Evolutionary conservation across 208 protist species (phyloP), one percentile per base, ranked within the genome.

Genomic region (Strigomonas culicis): DNA sequence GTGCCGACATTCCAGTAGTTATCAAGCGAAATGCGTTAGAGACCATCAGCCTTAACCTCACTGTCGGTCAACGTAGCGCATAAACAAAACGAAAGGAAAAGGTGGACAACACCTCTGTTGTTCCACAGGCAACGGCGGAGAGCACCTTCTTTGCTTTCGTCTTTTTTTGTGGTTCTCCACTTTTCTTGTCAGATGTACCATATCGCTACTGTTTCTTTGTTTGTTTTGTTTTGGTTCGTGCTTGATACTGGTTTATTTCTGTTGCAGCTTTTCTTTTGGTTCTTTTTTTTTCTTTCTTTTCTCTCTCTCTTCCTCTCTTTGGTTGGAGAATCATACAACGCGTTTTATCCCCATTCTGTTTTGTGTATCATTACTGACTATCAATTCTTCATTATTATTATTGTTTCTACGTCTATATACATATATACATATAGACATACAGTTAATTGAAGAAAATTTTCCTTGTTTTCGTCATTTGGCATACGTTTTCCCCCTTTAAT

Each of bases 1-100:
- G 68, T 8, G 73, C 61, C 19, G 66, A 70, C 43, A 64, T 94
- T 28, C 84, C 82, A 17, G 75, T 94, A 0, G 77, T 81, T 7
- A 60, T 94, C 13, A 59, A 70, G 31, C 77, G 88, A 4, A 61
- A 79, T 27, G 76, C n/a, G 39, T 34, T 69, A 0, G 44, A 74
- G 24, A 24, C 34, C 19, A 57, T 53, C 27, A 65, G 1, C 31
- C 72, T 79, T 51, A 36, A 63, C n/a, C 72, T 84, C 2, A 74
- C 64, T 21, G 30, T 66, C 22, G 49, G 49, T 10, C n/a, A 55
- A 21, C 49, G 49, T 10, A 30, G 10, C n/a, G 27, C 13, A 24
- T 55, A 21, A 55, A 47, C 15, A 21, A 19, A 47, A 47, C n/a
- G n/a, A n/a, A n/a, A n/a, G n/a, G n/a, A n/a, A n/a, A n/a, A n/a